Evolutionary conservation across 2,329 filamentous ascomycete species (phyloP), one percentile per base, ranked within the genome.

Genomic region (Aspergillus unguis): DNA sequence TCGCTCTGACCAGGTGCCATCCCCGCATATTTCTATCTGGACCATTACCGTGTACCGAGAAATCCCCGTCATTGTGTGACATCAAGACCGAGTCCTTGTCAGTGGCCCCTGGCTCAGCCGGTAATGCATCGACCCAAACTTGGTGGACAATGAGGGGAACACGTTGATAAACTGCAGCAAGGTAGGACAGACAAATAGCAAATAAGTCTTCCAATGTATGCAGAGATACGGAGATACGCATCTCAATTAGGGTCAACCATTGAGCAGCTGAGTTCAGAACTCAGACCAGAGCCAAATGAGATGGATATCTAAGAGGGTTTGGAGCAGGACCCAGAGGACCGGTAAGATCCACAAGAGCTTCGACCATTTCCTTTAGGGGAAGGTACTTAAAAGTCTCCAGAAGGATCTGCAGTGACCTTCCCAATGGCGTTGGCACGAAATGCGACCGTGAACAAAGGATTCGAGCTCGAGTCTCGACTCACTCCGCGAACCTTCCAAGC

Each of bases 31-130:
- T 17, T 17, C 17, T 17, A 17, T 17, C 17, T 17, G 17, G 17
- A 17, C 17, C 17, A 17, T 17, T 17, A 17, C 17, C 17, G 17
- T 17, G 17, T 17, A 17, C 17, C 17, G 17, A 17, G 17, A 17
- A 17, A 17, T 17, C 17, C 17, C 17, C 17, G 17, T 17, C 17
- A 17, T 17, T 17, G 17, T 17, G 17, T 17, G 17, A 17, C 17
- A 17, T 41, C 9, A 25, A 42, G 36, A 46, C 31, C 50, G 44
- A 32, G 41, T 37, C 27, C 38, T 52, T 10, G 17, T 17, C 17
- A 17, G 17, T 42, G 44, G 50, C 44, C 48, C 44, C 28, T 17
- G 28, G 50, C 25, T 43, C 31, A 28, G 44, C 43, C 37, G 36
- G n/a, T 41, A 17, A 9, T 37, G 31, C 35, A 37, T 9, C 32